Base-by-base conservation (phyloP, 805 yeast genomes). In the Starmerella stellata region DNA sequence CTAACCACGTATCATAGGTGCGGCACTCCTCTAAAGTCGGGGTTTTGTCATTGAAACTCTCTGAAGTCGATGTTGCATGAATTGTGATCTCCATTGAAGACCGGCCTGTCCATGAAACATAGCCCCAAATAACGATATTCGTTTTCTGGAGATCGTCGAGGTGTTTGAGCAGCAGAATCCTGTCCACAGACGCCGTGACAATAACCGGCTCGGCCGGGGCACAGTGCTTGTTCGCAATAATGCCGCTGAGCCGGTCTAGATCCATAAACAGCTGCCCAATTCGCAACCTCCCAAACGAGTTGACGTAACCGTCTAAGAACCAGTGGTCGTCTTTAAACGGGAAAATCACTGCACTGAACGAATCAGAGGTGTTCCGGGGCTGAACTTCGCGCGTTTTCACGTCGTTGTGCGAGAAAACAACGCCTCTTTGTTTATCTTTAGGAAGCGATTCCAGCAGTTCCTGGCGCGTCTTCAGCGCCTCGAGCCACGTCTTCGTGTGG, bases 61-160 rank as follows among this genome's bases (percentile, higher is more conserved):
- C 41, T n/a, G 20, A 17, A 40, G 73, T 74, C 2, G 92, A 74
- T 46, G 81, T 78, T 2, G 95, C 96, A 53, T 74, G 78, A 50
- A 85, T 90, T 35, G 83, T 70, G 52, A 85, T 85, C 59, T 85
- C 95, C 95, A 85, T 85, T 1, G 95, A 83, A 1, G 93, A 79
- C 44, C 81, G 66, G 42, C 96, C 96, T 0, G 95, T 85, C 81
- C 93, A 85, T 7, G 92, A 75, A 32, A 83, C 95, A 37, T 75
- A 66, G n/a, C 96, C 96, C 23, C 90, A 83, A 44, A 85, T 61
- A 21, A 82, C 68, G 50, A 87, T 75, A 58, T 82, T 81, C 59
- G 69, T 76, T 45, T 73, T 70, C 40, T 67, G 64, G 44, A 83
- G 72, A 50, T 76, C 81, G 51, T 82, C 93, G 30, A 83, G 70